Evolutionary conservation across 2,329 filamentous ascomycete genomes (phyloP).

Genomic region (Fusarium sarcochroum): DNA sequence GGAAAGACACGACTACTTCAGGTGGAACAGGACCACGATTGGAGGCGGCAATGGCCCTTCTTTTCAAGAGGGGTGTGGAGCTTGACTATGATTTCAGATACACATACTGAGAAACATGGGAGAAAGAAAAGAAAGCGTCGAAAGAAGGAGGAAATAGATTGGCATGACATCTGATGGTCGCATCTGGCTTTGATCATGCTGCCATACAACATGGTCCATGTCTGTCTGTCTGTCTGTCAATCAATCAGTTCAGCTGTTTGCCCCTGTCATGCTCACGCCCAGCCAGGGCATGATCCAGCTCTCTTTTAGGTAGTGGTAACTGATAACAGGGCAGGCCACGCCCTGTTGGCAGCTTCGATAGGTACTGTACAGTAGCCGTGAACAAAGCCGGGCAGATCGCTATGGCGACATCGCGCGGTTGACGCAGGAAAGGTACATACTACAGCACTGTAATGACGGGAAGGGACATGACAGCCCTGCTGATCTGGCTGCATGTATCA

Average conservation of each 20-base stretch:
- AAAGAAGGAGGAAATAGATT: conserved; percentile 26
- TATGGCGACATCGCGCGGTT: conserved; percentile 35
- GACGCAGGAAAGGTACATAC: conserved; percentile 21
- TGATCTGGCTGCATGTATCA: conserved; percentile 34
- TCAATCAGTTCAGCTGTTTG: conserved; percentile 26
- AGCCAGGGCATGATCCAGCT: conserved; percentile 36
- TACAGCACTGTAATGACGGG: conserved; percentile 18
- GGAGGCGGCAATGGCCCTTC: conserved; percentile 39
- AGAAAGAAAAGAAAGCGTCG: conserved; percentile 1
- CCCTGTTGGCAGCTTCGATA: conserved; percentile 17
- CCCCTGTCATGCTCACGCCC: conserved; percentile 28
- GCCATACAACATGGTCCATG: conserved; percentile 5
- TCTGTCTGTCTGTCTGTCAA: conserved; percentile 11
- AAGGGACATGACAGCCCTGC: conserved; percentile 23
- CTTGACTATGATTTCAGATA: conserved; percentile 22
- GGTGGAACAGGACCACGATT: conserved; percentile 27
- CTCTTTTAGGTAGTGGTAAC: conserved; percentile 36
- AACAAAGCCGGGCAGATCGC: conserved; percentile 27
- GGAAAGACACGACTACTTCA: conserved; percentile 4
- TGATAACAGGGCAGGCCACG: conserved; percentile 35
- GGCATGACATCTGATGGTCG: conserved; percentile 41
- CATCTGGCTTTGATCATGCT: conserved; percentile 40
- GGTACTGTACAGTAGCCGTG: conserved; percentile 17
- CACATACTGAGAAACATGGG: conserved; percentile 4
- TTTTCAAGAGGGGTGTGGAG: conserved; percentile 35